These are phyloP conservation scores for Narthecium ossifragum DNA, from an alignment of 106 monocot species.

Conservation along the genomic window DNA sequence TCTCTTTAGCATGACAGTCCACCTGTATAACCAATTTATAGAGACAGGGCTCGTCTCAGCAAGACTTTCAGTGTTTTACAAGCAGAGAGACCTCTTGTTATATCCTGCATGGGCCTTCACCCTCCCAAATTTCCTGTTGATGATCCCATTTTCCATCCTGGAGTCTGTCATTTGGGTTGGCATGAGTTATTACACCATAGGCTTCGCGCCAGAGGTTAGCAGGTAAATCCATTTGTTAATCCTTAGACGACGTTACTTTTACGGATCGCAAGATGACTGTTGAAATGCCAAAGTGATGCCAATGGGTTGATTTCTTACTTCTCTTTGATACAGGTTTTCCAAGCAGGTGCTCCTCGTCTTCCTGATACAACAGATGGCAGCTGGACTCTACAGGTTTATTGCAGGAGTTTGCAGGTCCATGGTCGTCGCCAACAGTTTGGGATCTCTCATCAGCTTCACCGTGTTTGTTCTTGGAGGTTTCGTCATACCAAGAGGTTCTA, in stretches of 20 bases:
- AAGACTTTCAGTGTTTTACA: slow-evolving; percentile 76
- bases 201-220: slow-evolving; percentile 62
- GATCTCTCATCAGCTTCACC: slow-evolving; percentile 34
- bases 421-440: slow-evolving; percentile 44
- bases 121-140: slow-evolving; percentile 50
- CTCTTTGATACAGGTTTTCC: slow-evolving; percentile 65
- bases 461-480: slow-evolving; percentile 71
- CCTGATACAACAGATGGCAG: slow-evolving; percentile 60
- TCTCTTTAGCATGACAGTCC: slow-evolving; percentile 36
- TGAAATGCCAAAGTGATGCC: no score
- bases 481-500: slow-evolving; percentile 55
- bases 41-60: slow-evolving; percentile 42
- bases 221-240: slow-evolving; percentile 22
- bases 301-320: no score
- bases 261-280: no score
- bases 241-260: no score
- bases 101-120: slow-evolving; percentile 65
- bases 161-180: slow-evolving; percentile 56
- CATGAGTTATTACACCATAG: slow-evolving; percentile 65
- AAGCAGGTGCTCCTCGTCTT: slow-evolving; percentile 48
- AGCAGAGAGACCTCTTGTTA: slow-evolving; percentile 66
- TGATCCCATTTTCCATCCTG: slow-evolving; percentile 60
- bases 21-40: slow-evolving; percentile 72
- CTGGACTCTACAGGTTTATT: slow-evolving; percentile 49
- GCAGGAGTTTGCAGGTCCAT: slow-evolving; percentile 43